Evolutionary conservation across 768 basidiomycete species (phyloP).

Genomic region (Rhizopogon sp.): DNA sequence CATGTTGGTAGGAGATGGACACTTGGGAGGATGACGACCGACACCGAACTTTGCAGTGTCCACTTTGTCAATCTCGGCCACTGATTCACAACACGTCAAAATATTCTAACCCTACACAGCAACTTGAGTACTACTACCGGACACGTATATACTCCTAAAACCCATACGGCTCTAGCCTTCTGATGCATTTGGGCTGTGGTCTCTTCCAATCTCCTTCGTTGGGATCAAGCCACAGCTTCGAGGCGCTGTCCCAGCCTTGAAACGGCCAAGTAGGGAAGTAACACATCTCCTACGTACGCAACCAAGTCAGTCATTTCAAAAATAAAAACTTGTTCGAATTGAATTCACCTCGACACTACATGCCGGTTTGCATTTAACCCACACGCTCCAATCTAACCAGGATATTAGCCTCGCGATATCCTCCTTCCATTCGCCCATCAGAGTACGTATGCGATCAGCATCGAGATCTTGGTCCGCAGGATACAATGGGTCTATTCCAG

Average conservation of each 20-base stretch:
- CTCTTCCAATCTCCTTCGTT: constrained; percentile 14
- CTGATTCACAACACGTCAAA: not conserved
- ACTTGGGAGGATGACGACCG: not conserved
- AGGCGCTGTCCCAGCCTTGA: not conserved
- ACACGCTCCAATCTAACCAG: constrained; percentile 18
- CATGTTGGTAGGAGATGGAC: constrained; percentile 21
- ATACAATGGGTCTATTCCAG: constrained; percentile 1
- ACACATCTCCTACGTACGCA: constrained; percentile 15
- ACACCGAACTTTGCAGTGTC: not conserved
- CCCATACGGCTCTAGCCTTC: constrained; percentile 6
- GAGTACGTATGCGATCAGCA: not conserved
- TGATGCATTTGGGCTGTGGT: constrained; percentile 21
- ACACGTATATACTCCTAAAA: not conserved
- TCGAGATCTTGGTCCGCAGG: not conserved
- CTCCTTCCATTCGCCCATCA: constrained; percentile 7
- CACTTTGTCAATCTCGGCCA: not conserved
- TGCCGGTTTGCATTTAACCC: constrained; percentile 11
- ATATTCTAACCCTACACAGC: not conserved
- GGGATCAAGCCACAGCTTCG: not conserved
- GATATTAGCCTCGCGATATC: constrained; percentile 7
- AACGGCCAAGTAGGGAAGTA: constrained; percentile 19
- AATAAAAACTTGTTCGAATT: not conserved
- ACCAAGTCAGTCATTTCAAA: not conserved
- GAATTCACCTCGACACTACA: constrained; percentile 7
- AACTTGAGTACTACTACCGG: not conserved